phyloP scores from a whole-genome alignment of 169 alveolate species.

The Plasmodium gallinaceum region DNA sequence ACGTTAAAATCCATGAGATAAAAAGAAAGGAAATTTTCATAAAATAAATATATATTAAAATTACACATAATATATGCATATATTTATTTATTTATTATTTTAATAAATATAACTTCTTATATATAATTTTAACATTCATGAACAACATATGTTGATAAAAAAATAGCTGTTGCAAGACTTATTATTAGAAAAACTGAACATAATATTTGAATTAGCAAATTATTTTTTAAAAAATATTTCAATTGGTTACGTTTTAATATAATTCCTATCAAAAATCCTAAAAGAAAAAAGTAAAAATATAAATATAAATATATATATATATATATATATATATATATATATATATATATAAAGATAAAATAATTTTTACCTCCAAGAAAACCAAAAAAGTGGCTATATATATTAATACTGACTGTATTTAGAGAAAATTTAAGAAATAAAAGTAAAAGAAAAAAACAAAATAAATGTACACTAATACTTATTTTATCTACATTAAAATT shows the following conservation, averaged over 20 bases:
- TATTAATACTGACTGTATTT: slow-evolving; percentile 67
- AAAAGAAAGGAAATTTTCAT: not conserved
- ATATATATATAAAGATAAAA: too few relatives aligned
- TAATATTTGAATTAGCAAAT: slow-evolving; percentile 73
- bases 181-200: slow-evolving; percentile 43
- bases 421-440: slow-evolving; percentile 71
- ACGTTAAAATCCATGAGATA: not conserved
- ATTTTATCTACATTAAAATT: slow-evolving; percentile 78
- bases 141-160: slow-evolving; percentile 39
- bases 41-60: not conserved
- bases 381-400: slow-evolving; percentile 77
- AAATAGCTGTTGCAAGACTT: slow-evolving; percentile 67
- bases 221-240: slow-evolving; percentile 68
- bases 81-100: too few relatives aligned
- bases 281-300: not conserved
- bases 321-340: not conserved
- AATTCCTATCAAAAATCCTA: slow-evolving; percentile 70
- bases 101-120: not conserved
- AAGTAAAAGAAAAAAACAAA: slow-evolving; percentile 73
- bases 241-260: slow-evolving; percentile 73
- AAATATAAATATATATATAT: not conserved
- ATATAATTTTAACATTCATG: slow-evolving; percentile 39
- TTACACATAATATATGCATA: not conserved
- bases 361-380: slow-evolving; percentile 74
- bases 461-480: slow-evolving; percentile 76